phyloP scores from a whole-genome alignment of 306 rosid species.

The Dryas octopetala region DNA sequence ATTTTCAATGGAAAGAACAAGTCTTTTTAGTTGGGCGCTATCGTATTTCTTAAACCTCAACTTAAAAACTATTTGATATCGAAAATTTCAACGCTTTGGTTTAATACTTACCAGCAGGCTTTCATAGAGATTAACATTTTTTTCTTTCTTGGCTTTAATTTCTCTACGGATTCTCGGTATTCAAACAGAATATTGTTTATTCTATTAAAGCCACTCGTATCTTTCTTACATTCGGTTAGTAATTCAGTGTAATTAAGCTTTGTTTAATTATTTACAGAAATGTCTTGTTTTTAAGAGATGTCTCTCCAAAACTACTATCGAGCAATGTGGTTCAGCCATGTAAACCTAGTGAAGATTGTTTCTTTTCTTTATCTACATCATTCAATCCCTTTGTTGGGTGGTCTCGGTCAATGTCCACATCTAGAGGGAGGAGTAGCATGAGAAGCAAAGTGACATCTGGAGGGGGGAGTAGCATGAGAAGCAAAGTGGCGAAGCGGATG shows the following conservation, averaged over 20 bases:
- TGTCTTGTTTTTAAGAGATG: constrained; percentile 38
- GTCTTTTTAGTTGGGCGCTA: constrained; percentile 2
- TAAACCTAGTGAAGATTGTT: constrained; percentile 29
- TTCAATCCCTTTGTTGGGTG: constrained; percentile 48
- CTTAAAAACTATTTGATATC: not conserved
- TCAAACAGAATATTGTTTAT: not conserved
- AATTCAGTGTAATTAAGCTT: not conserved
- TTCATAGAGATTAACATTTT: not conserved
- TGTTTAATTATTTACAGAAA: constrained; percentile 42
- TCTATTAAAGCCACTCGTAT: not conserved
- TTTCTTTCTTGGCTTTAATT: not conserved
- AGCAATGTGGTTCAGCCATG: constrained; percentile 37
- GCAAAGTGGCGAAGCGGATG: constrained; percentile 91
- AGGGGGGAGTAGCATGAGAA: constrained; percentile 85
- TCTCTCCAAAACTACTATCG: constrained; percentile 27
- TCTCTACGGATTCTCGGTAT: constrained; percentile 2
- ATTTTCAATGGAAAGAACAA: constrained; percentile 4
- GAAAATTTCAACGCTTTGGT: not conserved
- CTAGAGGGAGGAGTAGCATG: constrained; percentile 71
- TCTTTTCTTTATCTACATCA: constrained; percentile 30
- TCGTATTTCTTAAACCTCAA: not conserved
- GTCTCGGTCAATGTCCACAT: constrained; percentile 69
- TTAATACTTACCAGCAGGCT: not conserved
- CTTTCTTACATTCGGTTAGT: not conserved
- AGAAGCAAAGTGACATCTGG: constrained; percentile 76